Evolutionary conservation across 202 grass and related monocot genomes (phyloP).

Genomic region (Carex arenaria): DNA sequence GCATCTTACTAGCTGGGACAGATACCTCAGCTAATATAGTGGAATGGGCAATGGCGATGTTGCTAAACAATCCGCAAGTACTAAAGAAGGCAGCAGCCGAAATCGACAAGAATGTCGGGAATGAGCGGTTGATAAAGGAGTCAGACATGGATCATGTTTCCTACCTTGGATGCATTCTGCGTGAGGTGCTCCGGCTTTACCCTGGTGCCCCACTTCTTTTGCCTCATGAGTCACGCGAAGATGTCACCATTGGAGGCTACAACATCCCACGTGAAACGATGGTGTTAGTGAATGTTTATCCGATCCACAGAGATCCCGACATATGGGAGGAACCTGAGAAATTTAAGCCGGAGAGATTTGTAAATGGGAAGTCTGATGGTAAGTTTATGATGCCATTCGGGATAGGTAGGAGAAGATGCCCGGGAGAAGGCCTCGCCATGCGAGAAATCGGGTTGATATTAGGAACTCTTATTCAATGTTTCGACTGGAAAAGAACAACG

Average conservation of each 20-base stretch:
- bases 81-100: slow-evolving; percentile 31
- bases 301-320: slow-evolving; percentile 35
- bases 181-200: slow-evolving; percentile 44
- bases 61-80: slow-evolving; percentile 33
- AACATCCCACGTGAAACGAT: slow-evolving; percentile 35
- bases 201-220: slow-evolving; percentile 35
- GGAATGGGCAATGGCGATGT: slow-evolving; percentile 48
- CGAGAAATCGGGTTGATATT: slow-evolving; percentile 18
- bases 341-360: slow-evolving; percentile 45
- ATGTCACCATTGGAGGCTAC: slow-evolving; percentile 32
- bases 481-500: slow-evolving; percentile 27
- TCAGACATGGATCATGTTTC: slow-evolving; percentile 36
- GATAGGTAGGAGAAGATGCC: slow-evolving; percentile 38
- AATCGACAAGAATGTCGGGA: slow-evolving; percentile 29
- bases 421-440: slow-evolving; percentile 39
- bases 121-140: slow-evolving; percentile 27
- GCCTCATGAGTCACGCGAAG: slow-evolving; percentile 50
- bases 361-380: not conserved
- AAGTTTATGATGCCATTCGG: slow-evolving; percentile 24
- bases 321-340: slow-evolving; percentile 31
- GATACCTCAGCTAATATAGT: slow-evolving; percentile 37
- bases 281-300: slow-evolving; percentile 46
- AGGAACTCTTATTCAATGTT: slow-evolving; percentile 50
- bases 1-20: slow-evolving; percentile 14
- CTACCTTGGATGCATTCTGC: slow-evolving; percentile 38